Evolutionary conservation across 2,329 filamentous ascomycete species (phyloP).

Genomic region (Penicillium sp.): DNA sequence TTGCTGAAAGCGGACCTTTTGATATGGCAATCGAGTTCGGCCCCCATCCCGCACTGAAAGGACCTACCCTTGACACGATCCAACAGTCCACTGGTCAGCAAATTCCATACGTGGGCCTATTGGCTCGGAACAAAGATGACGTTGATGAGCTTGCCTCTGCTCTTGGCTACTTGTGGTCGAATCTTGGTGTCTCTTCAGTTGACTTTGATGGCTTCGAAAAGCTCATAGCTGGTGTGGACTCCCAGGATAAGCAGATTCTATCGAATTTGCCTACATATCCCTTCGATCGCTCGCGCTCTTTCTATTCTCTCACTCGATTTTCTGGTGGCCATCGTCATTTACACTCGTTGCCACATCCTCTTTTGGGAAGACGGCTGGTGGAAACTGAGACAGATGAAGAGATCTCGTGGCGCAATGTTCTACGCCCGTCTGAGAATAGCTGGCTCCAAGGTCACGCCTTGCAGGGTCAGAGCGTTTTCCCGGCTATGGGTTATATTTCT

Average conservation of each 20-base stretch:
- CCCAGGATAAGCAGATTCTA: not conserved
- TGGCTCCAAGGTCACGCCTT: conserved; percentile 9
- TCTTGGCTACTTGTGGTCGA: not conserved
- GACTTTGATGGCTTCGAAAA: not conserved
- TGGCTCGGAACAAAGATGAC: not conserved
- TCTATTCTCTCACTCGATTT: conserved; percentile 22
- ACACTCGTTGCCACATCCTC: not conserved
- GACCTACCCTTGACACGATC: not conserved
- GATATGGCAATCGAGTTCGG: conserved; percentile 33
- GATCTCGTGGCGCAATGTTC: conserved; percentile 14
- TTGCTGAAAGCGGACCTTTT: conserved; percentile 37
- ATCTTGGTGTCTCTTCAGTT: not conserved
- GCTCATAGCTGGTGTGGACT: not conserved
- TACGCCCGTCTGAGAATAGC: conserved; percentile 5
- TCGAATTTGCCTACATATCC: conserved; percentile 24
- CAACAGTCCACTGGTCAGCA: not conserved
- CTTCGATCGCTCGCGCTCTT: conserved; percentile 21
- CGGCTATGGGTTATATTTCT: conserved; percentile 5
- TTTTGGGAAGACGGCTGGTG: not conserved
- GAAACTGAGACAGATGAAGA: conserved; percentile 5
- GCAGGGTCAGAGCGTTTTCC: conserved; percentile 7
- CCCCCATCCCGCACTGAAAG: conserved; percentile 33
- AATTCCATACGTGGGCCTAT: not conserved
- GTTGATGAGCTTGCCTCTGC: not conserved
- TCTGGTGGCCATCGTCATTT: not conserved